Percentiles rank a stretch among this genome's conserved stretches.
Conservation (phyloP, 2,329 filamentous ascomycete species). For the Pezicula rhizophila region DNA sequence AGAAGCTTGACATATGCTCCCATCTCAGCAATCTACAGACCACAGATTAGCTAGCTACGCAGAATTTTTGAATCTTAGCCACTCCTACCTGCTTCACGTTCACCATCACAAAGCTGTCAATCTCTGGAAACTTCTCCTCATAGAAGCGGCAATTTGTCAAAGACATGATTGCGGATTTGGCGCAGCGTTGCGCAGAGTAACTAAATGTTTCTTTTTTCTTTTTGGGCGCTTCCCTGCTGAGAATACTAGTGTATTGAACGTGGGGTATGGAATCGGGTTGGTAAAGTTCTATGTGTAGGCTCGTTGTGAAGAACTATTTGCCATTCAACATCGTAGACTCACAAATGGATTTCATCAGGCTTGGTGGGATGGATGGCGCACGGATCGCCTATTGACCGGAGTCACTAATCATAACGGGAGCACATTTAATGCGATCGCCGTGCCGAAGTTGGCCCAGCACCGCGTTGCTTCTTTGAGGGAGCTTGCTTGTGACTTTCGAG, state of each 20-base stretch:
- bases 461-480: too few relatives aligned
- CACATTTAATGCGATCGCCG: too few relatives aligned
- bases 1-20: constrained; percentile 98
- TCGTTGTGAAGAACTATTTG: too few relatives aligned
- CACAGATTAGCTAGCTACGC: not conserved
- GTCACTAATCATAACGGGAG: too few relatives aligned
- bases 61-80: not conserved
- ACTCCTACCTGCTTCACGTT: constrained; percentile 90
- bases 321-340: too few relatives aligned
- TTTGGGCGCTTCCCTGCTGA: constrained; percentile 13
- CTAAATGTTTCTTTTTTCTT: not conserved
- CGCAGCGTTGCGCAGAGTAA: constrained; percentile 14
- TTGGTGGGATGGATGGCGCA: too few relatives aligned
- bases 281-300: too few relatives aligned
- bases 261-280: not conserved
- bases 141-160: constrained; percentile 96
- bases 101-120: constrained; percentile 99
- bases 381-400: too few relatives aligned
- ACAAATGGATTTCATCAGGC: too few relatives aligned
- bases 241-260: not conserved
- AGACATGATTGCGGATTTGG: constrained; percentile 66
- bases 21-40: constrained; percentile 88
- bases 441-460: too few relatives aligned
- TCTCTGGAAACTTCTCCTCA: constrained; percentile 95
- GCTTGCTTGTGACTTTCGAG: too few relatives aligned